Percentiles rank a stretch among this genome's conserved stretches.
These are phyloP conservation scores for Brachypodium distachyon DNA, from an alignment of 202 grass and related monocot species.

Conservation along the genomic window DNA sequence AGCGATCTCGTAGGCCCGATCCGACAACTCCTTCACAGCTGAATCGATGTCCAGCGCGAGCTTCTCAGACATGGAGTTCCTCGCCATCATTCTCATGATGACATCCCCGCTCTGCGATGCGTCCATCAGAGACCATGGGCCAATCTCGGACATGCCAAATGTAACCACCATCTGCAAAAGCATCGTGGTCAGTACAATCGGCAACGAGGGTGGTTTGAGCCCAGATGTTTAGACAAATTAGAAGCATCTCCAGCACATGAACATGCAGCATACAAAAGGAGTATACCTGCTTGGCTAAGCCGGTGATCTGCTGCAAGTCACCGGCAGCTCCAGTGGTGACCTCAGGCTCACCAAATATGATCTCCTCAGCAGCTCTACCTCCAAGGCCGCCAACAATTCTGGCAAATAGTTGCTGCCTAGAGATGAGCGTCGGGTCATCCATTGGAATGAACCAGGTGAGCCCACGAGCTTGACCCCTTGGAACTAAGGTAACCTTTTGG, in stretches of 20 bases:
- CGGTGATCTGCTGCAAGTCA: conserved; percentile 95
- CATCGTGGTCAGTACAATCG: not conserved
- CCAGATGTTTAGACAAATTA: not conserved
- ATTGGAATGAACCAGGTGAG: conserved; percentile 98
- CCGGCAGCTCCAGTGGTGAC: conserved; percentile 97
- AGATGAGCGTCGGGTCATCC: conserved; percentile 92
- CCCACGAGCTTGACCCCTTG: conserved; percentile 93
- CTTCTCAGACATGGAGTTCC: conserved; percentile 95
- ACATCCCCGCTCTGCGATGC: conserved; percentile 56
- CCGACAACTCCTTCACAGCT: conserved; percentile 68
- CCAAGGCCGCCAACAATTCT: conserved; percentile 96
- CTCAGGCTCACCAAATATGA: conserved; percentile 96
- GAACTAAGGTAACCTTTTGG: conserved; percentile 94
- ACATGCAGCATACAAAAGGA: not conserved
- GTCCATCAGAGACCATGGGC: conserved; percentile 94
- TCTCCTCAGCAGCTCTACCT: conserved; percentile 85
- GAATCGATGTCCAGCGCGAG: conserved; percentile 75
- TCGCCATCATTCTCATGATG: conserved; percentile 92
- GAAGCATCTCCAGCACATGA: not conserved
- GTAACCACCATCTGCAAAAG: conserved; percentile 75
- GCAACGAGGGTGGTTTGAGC: not conserved
- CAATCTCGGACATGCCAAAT: conserved; percentile 89
- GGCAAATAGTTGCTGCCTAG: conserved; percentile 93
- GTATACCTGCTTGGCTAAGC: conserved; percentile 92
- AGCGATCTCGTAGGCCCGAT: conserved; percentile 61